A percentile compares a stretch with the other conserved stretches of the same genome.
phyloP scores from a whole-genome alignment of 345 rosid genomes.

The Firmiana major region DNA sequence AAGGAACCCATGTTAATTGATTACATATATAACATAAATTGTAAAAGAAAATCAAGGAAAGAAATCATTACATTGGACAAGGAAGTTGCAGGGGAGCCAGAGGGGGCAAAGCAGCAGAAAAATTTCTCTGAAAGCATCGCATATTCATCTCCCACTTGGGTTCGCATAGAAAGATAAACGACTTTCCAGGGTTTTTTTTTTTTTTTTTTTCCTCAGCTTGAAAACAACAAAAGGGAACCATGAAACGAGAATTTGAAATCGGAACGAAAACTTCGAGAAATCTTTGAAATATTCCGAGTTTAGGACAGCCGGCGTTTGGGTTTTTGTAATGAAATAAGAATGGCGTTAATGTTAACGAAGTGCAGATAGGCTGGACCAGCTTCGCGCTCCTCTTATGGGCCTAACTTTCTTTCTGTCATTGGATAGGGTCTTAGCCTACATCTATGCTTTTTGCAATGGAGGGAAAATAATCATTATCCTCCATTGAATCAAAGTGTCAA shows the following conservation, averaged over 20 bases:
- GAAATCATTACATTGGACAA: slow-evolving; percentile 42
- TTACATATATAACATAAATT: not conserved
- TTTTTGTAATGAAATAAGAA: not conserved
- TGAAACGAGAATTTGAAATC: not conserved
- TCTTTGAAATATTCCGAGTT: not conserved
- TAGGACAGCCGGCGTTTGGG: not conserved
- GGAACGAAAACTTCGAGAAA: not conserved
- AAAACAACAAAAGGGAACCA: not conserved
- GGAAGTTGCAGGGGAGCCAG: slow-evolving; percentile 54
- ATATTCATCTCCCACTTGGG: slow-evolving; percentile 19
- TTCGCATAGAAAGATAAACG: slow-evolving; percentile 1
- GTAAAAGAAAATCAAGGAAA: slow-evolving; percentile 24
- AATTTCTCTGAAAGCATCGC: slow-evolving; percentile 34
- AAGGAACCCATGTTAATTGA: not conserved
- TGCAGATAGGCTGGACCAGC: not conserved
- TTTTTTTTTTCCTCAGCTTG: not conserved
- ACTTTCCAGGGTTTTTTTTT: slow-evolving; percentile 23
- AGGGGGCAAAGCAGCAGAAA: slow-evolving; percentile 37
- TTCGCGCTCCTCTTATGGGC: not conserved
- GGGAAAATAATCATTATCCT: not conserved
- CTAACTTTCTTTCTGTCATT: not conserved
- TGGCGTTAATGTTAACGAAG: not conserved
- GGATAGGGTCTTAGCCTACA: not conserved
- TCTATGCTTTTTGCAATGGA: no score
- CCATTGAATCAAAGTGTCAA: not conserved